Evolutionary conservation across 2,329 filamentous ascomycete species (phyloP).

Genomic region (Aspergillus neoniger): DNA sequence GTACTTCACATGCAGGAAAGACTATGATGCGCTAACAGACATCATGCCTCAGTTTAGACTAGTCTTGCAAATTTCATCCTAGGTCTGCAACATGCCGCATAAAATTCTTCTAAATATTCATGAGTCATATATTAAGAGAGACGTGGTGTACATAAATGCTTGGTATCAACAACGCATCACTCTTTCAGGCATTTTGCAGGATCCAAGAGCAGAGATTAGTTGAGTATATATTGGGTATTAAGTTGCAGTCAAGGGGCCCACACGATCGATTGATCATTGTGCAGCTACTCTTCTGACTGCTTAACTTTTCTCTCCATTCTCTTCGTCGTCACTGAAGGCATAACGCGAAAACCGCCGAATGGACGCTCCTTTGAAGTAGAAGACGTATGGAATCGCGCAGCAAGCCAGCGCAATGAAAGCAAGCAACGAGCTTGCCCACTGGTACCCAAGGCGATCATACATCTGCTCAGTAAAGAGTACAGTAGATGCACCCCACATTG

Average conservation of each 20-base stretch:
- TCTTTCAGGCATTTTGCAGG: neutral
- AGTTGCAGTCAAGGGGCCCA: neutral
- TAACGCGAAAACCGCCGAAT: slow-evolving; percentile 72
- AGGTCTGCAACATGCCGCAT: too few relatives aligned
- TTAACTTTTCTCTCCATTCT: slow-evolving; percentile 32
- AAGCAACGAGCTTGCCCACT: slow-evolving; percentile 74
- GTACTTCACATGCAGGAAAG: too few relatives aligned
- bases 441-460: slow-evolving; percentile 70
- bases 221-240: neutral
- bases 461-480: slow-evolving; percentile 83
- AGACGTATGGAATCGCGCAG: slow-evolving; percentile 79
- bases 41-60: too few relatives aligned
- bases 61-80: too few relatives aligned
- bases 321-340: slow-evolving; percentile 65
- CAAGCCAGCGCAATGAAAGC: slow-evolving; percentile 75
- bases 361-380: slow-evolving; percentile 72
- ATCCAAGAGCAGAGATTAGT: neutral
- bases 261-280: too few relatives aligned
- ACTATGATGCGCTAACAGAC: too few relatives aligned
- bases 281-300: too few relatives aligned
- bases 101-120: too few relatives aligned
- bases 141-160: neutral
- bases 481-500: slow-evolving; percentile 75
- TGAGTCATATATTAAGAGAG: neutral
- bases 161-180: neutral